phyloP scores from a whole-genome alignment of 495 filamentous ascomycete species.

The Neurospora sp. region DNA sequence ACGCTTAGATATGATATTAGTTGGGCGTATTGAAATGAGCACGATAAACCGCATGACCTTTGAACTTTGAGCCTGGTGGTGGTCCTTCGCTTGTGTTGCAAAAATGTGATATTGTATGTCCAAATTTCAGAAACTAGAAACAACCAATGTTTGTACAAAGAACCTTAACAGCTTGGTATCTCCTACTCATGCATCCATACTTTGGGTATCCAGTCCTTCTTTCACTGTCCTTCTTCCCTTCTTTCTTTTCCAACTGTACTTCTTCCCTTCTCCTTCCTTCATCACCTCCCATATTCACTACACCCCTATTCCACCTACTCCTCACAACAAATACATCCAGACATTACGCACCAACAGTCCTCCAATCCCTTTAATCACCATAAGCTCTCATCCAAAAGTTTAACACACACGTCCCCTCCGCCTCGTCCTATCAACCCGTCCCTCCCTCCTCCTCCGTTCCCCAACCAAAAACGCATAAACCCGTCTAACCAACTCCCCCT shows the following conservation, averaged over 20 bases:
- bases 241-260: background rate
- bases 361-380: no score
- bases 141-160: background rate
- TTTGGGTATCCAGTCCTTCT: background rate
- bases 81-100: background rate
- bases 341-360: background rate
- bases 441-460: slow-evolving; percentile 28
- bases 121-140: background rate
- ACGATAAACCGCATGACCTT: background rate
- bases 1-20: slow-evolving; percentile 1
- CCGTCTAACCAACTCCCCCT: slow-evolving; percentile 32
- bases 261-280: background rate
- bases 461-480: slow-evolving; percentile 42
- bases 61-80: background rate
- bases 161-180: background rate
- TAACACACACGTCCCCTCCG: background rate
- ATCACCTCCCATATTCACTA: background rate
- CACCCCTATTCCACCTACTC: background rate
- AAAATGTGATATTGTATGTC: background rate
- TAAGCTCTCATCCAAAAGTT: no score
- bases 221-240: background rate
- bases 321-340: slow-evolving; percentile 3
- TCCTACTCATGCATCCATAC: background rate
- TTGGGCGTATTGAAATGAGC: background rate
- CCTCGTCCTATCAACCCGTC: slow-evolving; percentile 7